Conservation (phyloP, 768 basidiomycete genomes). For the Termitomyces sp. region DNA sequence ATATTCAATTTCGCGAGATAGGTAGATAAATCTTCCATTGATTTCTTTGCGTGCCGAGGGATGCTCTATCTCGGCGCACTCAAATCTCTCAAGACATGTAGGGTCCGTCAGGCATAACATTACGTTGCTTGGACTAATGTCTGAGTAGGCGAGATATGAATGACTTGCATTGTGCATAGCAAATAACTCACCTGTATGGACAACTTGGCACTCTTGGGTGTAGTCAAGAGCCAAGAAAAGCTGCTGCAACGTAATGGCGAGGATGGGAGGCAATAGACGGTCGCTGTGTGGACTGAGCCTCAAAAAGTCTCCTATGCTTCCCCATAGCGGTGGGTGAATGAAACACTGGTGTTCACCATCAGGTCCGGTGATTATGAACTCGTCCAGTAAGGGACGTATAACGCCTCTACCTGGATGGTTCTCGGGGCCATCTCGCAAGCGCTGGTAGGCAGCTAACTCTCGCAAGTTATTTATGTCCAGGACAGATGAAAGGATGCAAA, state of each 20-base stretch:
- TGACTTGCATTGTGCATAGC: not conserved
- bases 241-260: not conserved
- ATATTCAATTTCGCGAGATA: conserved; percentile 2
- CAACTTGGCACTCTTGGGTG: not conserved
- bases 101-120: not conserved
- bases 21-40: conserved; percentile 10
- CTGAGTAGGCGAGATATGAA: not conserved
- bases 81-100: conserved; percentile 2
- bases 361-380: not conserved
- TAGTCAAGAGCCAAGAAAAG: not conserved
- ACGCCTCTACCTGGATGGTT: not conserved
- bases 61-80: conserved; percentile 7
- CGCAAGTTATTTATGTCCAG: not conserved
- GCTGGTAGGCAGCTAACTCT: not conserved
- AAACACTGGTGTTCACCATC: not conserved
- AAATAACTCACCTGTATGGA: not conserved
- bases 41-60: conserved; percentile 13
- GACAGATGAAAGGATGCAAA: not conserved
- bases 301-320: not conserved
- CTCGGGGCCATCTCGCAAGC: not conserved
- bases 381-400: not conserved
- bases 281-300: not conserved
- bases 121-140: not conserved
- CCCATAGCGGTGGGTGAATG: not conserved
- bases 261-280: not conserved